Percentiles rank a stretch among this genome's conserved stretches.
These are phyloP conservation scores for Epichloe elymi DNA, from an alignment of 2,329 filamentous ascomycete genomes.

Conservation along the genomic window DNA sequence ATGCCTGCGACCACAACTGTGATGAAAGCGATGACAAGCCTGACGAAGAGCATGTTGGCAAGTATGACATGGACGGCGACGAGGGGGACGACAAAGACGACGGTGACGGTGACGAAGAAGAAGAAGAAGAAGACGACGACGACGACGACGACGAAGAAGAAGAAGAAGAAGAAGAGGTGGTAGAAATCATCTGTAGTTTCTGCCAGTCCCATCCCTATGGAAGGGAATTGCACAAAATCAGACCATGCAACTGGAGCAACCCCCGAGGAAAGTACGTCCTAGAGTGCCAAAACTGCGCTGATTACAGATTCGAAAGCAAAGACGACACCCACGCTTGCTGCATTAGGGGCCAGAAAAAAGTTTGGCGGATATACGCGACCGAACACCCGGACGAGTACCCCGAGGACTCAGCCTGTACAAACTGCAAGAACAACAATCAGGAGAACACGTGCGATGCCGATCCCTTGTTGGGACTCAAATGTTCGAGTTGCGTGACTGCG, in stretches of 20 bases:
- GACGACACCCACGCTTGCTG: conserved; percentile 6
- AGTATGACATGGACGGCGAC: neutral
- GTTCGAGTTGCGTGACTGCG: conserved; percentile 8
- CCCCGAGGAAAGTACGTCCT: conserved; percentile 4
- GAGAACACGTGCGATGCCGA: conserved; percentile 12
- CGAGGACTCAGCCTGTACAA: conserved; percentile 5
- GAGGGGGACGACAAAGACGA: neutral
- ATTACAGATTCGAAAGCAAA: conserved; percentile 7
- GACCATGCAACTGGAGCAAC: conserved; percentile 8
- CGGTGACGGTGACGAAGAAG: neutral
- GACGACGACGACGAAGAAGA: no score
- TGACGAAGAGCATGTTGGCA: no score
- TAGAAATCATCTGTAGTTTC: conserved; percentile 7
- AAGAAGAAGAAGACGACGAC: no score
- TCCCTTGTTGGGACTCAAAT: conserved; percentile 9
- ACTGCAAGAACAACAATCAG: conserved; percentile 4
- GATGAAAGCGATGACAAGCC: neutral
- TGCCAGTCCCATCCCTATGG: conserved; percentile 6
- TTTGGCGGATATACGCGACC: conserved; percentile 9
- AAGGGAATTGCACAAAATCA: neutral
- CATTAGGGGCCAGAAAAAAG: neutral
- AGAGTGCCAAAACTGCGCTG: conserved; percentile 15
- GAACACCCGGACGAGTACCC: conserved; percentile 7
- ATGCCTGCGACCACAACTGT: neutral
- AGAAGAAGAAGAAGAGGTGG: neutral